Evolutionary conservation across 768 basidiomycete species (phyloP).

Genomic region (Mycena capillaripes): DNA sequence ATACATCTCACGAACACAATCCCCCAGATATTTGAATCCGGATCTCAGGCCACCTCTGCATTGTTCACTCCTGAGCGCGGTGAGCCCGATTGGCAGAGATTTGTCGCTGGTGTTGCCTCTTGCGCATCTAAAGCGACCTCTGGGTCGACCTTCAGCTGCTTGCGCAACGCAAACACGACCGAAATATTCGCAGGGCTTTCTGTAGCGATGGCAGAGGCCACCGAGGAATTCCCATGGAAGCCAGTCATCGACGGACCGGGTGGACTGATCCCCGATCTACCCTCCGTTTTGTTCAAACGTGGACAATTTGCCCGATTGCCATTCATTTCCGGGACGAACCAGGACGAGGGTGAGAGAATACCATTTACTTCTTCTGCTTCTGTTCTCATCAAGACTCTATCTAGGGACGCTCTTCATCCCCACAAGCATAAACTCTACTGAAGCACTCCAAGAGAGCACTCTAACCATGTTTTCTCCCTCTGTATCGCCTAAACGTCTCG

Average conservation of each 20-base stretch:
- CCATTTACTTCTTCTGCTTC: not conserved
- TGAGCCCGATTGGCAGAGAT: conserved; percentile 48
- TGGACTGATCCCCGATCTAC: conserved; percentile 55
- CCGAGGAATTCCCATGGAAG: conserved; percentile 46
- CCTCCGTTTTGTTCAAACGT: conserved; percentile 48
- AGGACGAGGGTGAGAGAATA: conserved; percentile 57
- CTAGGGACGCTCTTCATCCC: conserved; percentile 51
- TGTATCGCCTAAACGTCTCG: conserved; percentile 34
- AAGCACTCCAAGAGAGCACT: conserved; percentile 36
- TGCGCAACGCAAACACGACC: conserved; percentile 44
- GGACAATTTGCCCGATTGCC: conserved; percentile 56
- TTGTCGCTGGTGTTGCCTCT: conserved; percentile 44
- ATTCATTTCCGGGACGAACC: conserved; percentile 58
- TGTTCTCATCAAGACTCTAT: not conserved
- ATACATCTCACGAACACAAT: not conserved
- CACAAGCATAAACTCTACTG: conserved; percentile 40
- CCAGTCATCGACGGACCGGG: conserved; percentile 57
- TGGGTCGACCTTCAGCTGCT: conserved; percentile 48
- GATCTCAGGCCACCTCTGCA: conserved; percentile 47
- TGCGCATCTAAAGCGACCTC: conserved; percentile 45
- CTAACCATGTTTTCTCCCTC: conserved; percentile 45
- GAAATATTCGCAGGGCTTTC: conserved; percentile 47
- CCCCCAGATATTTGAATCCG: conserved; percentile 60
- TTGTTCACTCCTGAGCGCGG: conserved; percentile 46
- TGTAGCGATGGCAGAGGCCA: conserved; percentile 37